Evolutionary conservation across 2,329 filamentous ascomycete species (phyloP).

Genomic region (Rhytidhysteron rufulum): DNA sequence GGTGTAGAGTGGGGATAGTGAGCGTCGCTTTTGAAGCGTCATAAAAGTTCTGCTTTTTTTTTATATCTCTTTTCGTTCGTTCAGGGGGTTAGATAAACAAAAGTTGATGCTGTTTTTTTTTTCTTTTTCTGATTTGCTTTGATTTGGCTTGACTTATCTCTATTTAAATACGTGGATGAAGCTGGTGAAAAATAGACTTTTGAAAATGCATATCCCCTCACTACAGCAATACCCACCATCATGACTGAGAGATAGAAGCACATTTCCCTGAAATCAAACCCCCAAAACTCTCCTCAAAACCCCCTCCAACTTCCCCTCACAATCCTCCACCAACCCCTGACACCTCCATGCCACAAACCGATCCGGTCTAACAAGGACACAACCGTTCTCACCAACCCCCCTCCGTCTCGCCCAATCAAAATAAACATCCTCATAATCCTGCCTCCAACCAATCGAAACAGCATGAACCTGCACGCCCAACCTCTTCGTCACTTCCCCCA

Average conservation of each 20-base stretch:
- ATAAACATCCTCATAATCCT: constrained; percentile 61
- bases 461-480: constrained; percentile 47
- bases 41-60: neutral
- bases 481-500: constrained; percentile 31
- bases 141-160: too few relatives aligned
- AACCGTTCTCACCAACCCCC: constrained; percentile 56
- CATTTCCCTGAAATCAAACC: too few relatives aligned
- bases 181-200: too few relatives aligned
- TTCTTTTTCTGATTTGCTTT: too few relatives aligned
- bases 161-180: too few relatives aligned
- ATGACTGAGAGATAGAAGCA: too few relatives aligned
- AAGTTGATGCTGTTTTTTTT: too few relatives aligned
- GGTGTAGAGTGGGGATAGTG: neutral
- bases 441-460: constrained; percentile 54
- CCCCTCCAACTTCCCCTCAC: neutral
- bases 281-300: neutral
- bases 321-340: neutral
- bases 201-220: too few relatives aligned
- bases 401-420: constrained; percentile 55
- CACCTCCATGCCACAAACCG: constrained; percentile 44
- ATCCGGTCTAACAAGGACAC: constrained; percentile 57
- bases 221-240: too few relatives aligned
- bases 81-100: too few relatives aligned
- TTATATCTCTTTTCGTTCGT: too few relatives aligned
- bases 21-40: neutral